Conservation (phyloP, 75 land plant species). For the Pinus taeda region DNA sequence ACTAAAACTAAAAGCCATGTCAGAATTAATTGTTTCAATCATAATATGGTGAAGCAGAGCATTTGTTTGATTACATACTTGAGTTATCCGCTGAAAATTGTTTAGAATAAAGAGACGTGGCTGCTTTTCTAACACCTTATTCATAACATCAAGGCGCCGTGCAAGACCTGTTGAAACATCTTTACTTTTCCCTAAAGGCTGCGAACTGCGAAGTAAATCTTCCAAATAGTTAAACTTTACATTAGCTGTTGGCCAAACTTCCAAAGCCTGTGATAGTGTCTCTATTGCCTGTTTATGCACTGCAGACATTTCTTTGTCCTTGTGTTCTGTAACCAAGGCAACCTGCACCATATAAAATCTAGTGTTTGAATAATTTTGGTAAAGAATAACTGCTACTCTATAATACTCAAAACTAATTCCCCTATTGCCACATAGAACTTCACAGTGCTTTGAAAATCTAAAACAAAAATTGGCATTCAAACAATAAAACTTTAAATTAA, state of each 20-base stretch:
- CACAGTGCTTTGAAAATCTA: background rate
- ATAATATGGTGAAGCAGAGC: background rate
- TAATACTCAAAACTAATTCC: too few relatives aligned
- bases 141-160: slow-evolving; percentile 99
- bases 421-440: too few relatives aligned
- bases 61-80: slow-evolving; percentile 42
- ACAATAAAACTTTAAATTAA: background rate
- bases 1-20: background rate
- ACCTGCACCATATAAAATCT: slow-evolving; percentile 47
- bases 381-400: background rate
- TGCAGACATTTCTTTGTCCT: slow-evolving; percentile 82
- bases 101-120: slow-evolving; percentile 94
- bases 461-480: background rate
- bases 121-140: slow-evolving; percentile 96
- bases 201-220: slow-evolving; percentile 69
- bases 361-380: background rate
- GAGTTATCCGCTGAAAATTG: slow-evolving; percentile 92
- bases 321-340: slow-evolving; percentile 92
- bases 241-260: slow-evolving; percentile 99
- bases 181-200: slow-evolving; percentile 73
- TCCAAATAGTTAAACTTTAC: slow-evolving; percentile 96
- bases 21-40: background rate
- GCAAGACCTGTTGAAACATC: slow-evolving; percentile 92
- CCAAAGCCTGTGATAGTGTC: slow-evolving; percentile 89
- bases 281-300: slow-evolving; percentile 98